Evolutionary conservation across 495 filamentous ascomycete species (phyloP).

Genomic region (Penicillium cataractarum): DNA sequence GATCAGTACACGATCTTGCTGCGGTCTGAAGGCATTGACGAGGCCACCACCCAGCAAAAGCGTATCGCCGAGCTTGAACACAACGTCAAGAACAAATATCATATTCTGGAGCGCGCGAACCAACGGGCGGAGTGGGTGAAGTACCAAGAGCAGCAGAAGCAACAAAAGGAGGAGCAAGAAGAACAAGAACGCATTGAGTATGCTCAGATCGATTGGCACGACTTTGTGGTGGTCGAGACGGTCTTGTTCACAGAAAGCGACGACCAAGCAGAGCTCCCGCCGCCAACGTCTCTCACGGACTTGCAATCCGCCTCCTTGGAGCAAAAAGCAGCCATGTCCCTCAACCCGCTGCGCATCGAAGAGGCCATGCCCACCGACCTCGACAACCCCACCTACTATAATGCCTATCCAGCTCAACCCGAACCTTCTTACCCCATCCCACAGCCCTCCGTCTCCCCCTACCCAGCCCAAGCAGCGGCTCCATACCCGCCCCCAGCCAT

Average conservation of each 20-base stretch:
- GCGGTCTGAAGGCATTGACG: slow-evolving; percentile 64
- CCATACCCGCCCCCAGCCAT: slow-evolving; percentile 42
- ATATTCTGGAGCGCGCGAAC: slow-evolving; percentile 78
- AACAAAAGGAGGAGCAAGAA: slow-evolving; percentile 84
- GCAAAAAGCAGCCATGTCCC: slow-evolving; percentile 87
- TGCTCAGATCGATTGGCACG: slow-evolving; percentile 95
- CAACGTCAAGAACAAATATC: slow-evolving; percentile 79
- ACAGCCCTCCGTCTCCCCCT: slow-evolving; percentile 36
- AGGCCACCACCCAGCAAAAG: slow-evolving; percentile 68
- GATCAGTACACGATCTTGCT: slow-evolving; percentile 93
- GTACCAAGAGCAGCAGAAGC: slow-evolving; percentile 82
- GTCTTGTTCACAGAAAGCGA: slow-evolving; percentile 91
- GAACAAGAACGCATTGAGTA: slow-evolving; percentile 85
- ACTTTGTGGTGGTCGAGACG: slow-evolving; percentile 95
- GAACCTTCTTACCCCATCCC: slow-evolving; percentile 25
- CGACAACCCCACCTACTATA: slow-evolving; percentile 59
- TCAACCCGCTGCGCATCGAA: slow-evolving; percentile 85
- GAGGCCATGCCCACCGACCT: slow-evolving; percentile 91
- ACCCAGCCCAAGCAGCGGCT: slow-evolving; percentile 41
- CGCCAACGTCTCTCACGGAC: slow-evolving; percentile 85
- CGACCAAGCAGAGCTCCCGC: slow-evolving; percentile 82
- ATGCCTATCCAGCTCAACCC: slow-evolving; percentile 47
- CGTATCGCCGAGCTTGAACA: slow-evolving; percentile 73
- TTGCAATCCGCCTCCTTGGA: slow-evolving; percentile 92
- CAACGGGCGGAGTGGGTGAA: slow-evolving; percentile 85